Conservation (phyloP, 495 filamentous ascomycete species). For the Aspergillus ellipticus region DNA sequence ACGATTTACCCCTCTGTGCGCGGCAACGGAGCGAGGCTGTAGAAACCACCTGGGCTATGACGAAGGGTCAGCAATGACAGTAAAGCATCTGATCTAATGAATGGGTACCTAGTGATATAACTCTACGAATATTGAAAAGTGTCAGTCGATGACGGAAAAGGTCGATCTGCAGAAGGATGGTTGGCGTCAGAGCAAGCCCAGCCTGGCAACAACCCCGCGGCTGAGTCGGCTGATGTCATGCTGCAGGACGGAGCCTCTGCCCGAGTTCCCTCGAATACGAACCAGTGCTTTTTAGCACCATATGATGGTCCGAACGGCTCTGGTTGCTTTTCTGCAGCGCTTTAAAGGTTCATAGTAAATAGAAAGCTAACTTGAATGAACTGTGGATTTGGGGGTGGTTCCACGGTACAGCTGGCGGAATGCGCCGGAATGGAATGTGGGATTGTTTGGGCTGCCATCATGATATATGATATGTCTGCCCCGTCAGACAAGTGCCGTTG, state of each 20-base stretch:
- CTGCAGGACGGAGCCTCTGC: slow-evolving; percentile 15
- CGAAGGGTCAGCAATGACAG: neutral
- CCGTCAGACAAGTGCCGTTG: too few species aligned
- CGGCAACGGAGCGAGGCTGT: neutral
- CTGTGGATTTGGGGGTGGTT: too few species aligned
- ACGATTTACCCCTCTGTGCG: neutral
- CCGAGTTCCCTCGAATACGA: neutral
- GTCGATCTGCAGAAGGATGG: neutral
- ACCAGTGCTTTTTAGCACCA: neutral
- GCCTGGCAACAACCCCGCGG: slow-evolving; percentile 22
- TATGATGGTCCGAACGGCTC: neutral
- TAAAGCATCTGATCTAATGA: neutral
- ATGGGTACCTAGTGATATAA: neutral
- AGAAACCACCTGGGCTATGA: neutral
- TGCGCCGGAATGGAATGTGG: neutral
- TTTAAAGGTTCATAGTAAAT: too few species aligned
- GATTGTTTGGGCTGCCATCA: too few species aligned
- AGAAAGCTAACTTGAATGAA: too few species aligned
- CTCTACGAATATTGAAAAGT: neutral
- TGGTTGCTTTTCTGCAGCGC: neutral
- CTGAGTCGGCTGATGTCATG: slow-evolving; percentile 27
- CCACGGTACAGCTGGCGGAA: neutral
- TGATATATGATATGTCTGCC: neutral
- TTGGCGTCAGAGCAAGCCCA: neutral
- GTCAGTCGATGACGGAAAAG: neutral